Evolutionary conservation across 2,329 filamentous ascomycete genomes (phyloP), one percentile per base, ranked within the genome.

Genomic region (Emmonsiellopsis sp.): DNA sequence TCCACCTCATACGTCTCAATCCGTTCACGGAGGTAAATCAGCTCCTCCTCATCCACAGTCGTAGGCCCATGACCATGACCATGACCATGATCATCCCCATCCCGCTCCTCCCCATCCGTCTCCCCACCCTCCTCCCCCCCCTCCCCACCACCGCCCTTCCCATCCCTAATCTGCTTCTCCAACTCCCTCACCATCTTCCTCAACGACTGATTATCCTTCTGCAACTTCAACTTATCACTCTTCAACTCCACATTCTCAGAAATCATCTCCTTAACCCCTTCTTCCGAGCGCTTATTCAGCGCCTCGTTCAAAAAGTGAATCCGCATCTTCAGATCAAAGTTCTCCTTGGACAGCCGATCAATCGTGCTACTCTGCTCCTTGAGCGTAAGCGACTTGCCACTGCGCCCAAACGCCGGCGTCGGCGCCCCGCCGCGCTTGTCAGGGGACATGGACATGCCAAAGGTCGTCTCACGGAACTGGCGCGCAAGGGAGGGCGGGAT

Each of bases 301-400:
- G 92, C 87, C 68, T 97, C 88, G 63, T 92, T 94, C 48, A 98
- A 79, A 65, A 96, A 98, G 77, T 96, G 94, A 59, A 97, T 93
- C 68, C 95, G 94, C 71, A 97, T 84, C 71, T 97, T 96, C 53
- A 97, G 74, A 67, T 96, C 92, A 66, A 97, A 98, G 60, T 98
- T 98, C 69, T 98, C 93, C 71, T 98, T 98, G 56, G 89, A 94
- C 2, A 97, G 78, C 55, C 91, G 84, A 69, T 98, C 93, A 58
- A 98, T 96, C 11, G 92, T 97, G 71, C 87, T 95, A 66, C 92
- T 95, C 70, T 98, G 93, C 70, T 98, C 93, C 68, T 96, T 97
- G 42, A 98, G 75, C 0, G 93, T 97, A 71, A 98, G 75, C 61
- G 82, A 88, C 63, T 81, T 84, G 17, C 84, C 83, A 44, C 78